Percentiles rank a stretch among this genome's conserved stretches.
Conservation (phyloP, 2,329 filamentous ascomycete species). For the Botrytis galanthina region DNA sequence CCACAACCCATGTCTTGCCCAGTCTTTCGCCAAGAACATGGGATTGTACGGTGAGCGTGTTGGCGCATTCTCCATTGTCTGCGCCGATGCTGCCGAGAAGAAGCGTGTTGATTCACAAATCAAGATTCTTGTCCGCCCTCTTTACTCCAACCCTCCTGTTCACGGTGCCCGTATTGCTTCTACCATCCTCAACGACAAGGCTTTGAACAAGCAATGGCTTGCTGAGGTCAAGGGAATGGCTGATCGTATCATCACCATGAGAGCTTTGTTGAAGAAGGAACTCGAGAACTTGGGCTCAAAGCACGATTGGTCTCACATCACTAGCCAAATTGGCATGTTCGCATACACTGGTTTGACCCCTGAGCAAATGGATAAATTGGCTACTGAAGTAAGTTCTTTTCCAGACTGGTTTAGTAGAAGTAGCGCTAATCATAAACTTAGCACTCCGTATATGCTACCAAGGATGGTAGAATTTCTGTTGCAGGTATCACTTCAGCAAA, state of each 20-base stretch:
- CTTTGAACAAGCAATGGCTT: conserved; percentile 90
- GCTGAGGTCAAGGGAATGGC: conserved; percentile 98
- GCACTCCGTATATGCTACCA: conserved; percentile 96
- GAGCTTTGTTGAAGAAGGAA: conserved; percentile 88
- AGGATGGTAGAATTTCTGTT: conserved; percentile 83
- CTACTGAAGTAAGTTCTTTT: conserved; percentile 66
- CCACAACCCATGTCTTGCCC: conserved; percentile 81
- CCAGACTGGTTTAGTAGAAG: conserved; percentile 27
- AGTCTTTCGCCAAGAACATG: conserved; percentile 99
- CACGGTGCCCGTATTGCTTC: conserved; percentile 94
- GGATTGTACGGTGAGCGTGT: conserved; percentile 98
- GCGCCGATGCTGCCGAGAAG: conserved; percentile 82
- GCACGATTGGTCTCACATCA: conserved; percentile 99
- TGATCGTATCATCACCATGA: conserved; percentile 98
- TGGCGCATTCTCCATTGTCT: conserved; percentile 92
- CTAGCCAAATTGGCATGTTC: conserved; percentile 99
- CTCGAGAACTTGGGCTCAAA: conserved; percentile 92
- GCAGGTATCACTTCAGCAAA: conserved; percentile 80
- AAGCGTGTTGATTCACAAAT: conserved; percentile 95
- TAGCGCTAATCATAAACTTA: conserved; percentile 35
- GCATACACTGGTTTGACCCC: conserved; percentile 92
- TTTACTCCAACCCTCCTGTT: conserved; percentile 98
- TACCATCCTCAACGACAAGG: conserved; percentile 82
- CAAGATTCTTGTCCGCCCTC: conserved; percentile 94
- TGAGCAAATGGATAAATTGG: conserved; percentile 86